Evolutionary conservation across 176 grass and related monocot genomes (phyloP), one percentile per base, ranked within the genome.

Genomic region (Aechmea fasciata): DNA sequence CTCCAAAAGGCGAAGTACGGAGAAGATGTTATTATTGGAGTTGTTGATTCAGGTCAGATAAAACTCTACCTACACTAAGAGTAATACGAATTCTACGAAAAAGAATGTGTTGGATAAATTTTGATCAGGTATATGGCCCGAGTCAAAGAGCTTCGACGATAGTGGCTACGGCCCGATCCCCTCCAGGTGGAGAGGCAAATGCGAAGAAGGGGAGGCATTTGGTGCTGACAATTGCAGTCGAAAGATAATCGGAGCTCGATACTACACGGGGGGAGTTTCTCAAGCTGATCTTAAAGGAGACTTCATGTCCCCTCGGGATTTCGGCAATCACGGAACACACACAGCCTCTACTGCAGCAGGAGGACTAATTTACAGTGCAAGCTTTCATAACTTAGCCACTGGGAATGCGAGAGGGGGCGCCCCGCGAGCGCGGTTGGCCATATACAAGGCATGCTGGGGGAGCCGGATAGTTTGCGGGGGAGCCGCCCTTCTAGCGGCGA

Each of bases 11-110:
- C 70, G 0, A 80, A 74, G 1, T 85, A 77, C 4, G 87, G 87
- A 66, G 79, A 86, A 68, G 79, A 73, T 78, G 72, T 78, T 9
- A 71, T 86, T 69, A 47, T 86, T 5, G 84, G 79, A 1, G 70
- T 86, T 1, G 3, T 82, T 2, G 81, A 88, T 28, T 0, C 81
- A 79, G 81, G 85, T 85, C 48, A 47, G 55, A 41, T 41, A 7
- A 41, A 41, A 7, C 33, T 41, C 33, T 41, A 41, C 33, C 33
- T 7, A 41, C 22, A 23, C 22, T 23, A 41, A 41, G 33, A 41
- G 33, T 6, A 41, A 41, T 41, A 41, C 4, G 33, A 41, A 41
- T 41, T 41, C 0, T 41, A 6, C 7, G 33, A 7, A 57, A 14
- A 59, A 18, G 9, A 18, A 20, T 59, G 14, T 59, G 19, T 59